Evolutionary conservation across 2,329 filamentous ascomycete genomes (phyloP), one percentile per base, ranked within the genome.

Genomic region (Dothideomycetes sp.): DNA sequence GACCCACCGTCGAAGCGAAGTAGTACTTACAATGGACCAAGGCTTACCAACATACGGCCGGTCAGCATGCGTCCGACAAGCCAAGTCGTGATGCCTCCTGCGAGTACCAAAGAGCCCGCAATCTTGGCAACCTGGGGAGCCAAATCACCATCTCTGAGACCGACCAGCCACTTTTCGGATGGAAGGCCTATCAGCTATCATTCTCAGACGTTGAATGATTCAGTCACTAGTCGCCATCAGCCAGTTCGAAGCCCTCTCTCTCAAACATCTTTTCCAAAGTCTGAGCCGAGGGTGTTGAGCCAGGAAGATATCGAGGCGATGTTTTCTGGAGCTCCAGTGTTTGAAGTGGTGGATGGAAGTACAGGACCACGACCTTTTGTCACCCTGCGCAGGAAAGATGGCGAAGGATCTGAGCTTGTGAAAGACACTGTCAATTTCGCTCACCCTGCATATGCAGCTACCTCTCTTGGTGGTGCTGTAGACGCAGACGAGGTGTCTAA

Each of bases 311-410:
- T 55, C 4, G 37, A 48, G 5, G 34, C 41, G 7, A 51, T 52
- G 45, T 54, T 56, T 33, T 42, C 45, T 11, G 54, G 54, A 17
- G 53, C 52, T 27, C 53, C 54, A 3, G 46, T 49, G 31, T 56
- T 57, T 42, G 41, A 41, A 2, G 45, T 54, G 9, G 38, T 34
- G 3, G 37, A 43, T 15, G 30, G 31, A 7, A 33, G 31, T 16
- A 32, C 36, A 8, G 43, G 40, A 7, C 36, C 44, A 17, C 45
- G 34, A 18, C 47, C 51, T n/a, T 36, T 49, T 37, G 50, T 52
- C 7, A 35, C 46, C 3, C 48, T 48, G 22, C 17, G 22, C 30
- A 16, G 35, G 31, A 31, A 12, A 7, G 12, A 7, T 27, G 34
- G 36, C 4, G 39, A 40, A 14, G 45, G 43, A 12, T 44, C 31